phyloP scores from a whole-genome alignment of 2,329 filamentous ascomycete species.

The Alternaria dauci region DNA sequence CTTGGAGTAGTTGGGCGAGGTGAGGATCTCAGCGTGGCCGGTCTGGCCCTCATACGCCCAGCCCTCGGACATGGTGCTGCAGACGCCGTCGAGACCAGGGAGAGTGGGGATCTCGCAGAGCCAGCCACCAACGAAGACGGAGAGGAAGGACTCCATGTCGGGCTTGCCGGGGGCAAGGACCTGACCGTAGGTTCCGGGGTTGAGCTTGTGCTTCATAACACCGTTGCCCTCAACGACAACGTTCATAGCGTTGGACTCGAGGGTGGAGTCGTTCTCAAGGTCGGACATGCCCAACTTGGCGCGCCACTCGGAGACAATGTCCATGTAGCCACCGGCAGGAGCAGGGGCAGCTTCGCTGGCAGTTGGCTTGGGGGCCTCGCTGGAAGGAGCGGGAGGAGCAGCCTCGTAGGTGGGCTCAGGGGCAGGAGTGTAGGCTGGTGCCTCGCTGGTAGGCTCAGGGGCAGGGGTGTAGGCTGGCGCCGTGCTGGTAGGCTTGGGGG shows the following conservation, averaged over 20 bases:
- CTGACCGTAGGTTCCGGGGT: constrained; percentile 40
- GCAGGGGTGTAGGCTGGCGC: too few relatives aligned
- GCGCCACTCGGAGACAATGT: constrained; percentile 39
- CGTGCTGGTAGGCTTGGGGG: neutral
- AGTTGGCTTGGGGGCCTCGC: constrained; percentile 16
- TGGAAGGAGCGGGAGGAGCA: constrained; percentile 10
- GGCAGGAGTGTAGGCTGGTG: neutral
- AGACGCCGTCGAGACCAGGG: constrained; percentile 37
- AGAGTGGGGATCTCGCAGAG: constrained; percentile 45
- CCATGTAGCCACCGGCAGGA: constrained; percentile 37
- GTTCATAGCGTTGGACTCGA: constrained; percentile 39
- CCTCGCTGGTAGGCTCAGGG: neutral
- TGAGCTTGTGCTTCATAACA: constrained; percentile 45
- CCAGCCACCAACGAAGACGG: constrained; percentile 47
- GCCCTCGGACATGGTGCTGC: constrained; percentile 33
- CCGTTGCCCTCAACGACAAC: constrained; percentile 36
- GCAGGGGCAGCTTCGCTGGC: constrained; percentile 15
- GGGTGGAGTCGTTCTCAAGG: constrained; percentile 29
- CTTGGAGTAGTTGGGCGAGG: constrained; percentile 35
- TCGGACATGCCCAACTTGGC: constrained; percentile 35
- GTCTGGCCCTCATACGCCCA: constrained; percentile 43
- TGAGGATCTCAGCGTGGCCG: constrained; percentile 46
- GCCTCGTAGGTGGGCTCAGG: constrained; percentile 9
- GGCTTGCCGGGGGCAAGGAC: constrained; percentile 38
- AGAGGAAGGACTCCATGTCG: constrained; percentile 31